Evolutionary conservation across 257 asterid genomes (phyloP), one percentile per base, ranked within the genome.

Genomic region (Linderniella brevidens): DNA sequence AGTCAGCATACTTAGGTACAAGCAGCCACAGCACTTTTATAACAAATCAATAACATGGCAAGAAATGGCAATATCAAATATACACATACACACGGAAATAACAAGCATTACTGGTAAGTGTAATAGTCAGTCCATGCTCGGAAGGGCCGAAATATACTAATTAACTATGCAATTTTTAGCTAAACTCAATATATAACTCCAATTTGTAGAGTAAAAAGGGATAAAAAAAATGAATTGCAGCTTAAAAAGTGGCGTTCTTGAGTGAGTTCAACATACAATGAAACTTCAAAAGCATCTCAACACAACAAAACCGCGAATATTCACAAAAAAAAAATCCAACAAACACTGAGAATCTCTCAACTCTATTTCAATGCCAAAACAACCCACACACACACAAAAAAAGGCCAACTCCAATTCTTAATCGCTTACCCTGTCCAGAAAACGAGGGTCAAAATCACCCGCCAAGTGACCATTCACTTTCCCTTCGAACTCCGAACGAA

Each of bases 381-480:
- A 46, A n/a, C 29, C 0, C 13, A 54, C 0, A 43, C 19, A 48
- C 7, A 20, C 36, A 39, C 49, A 40, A 12, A 48, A 65, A 19
- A 47, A 37, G 14, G 54, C 4, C 16, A 17, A 5, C 32, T 45
- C 11, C 16, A 19, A 50, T 2, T 18, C 1, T n/a, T 4, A 56
- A 8, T 44, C 18, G 54, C 80, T 62, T 52, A 88, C 98, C 92
- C 96, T 71, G 72, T 88, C 94, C 42, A 65, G 46, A 48, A 66
- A 80, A 43, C 98, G 94, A 56, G 92, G 61, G 76, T 84, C 98
- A 18, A 74, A 74, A 42, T 84, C 98, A 58, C 79, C 63, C 35
- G 92, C 77, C 19, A 76, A 66, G 37, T 79, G 68, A 16, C 94
- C 96, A 58, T 88, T 81, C 17, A 74, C 64, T 65, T 66, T 82